These are phyloP conservation scores for Coemansia sp. DNA, from an alignment of 192 early-diverging fungal genomes.

Conservation along the genomic window DNA sequence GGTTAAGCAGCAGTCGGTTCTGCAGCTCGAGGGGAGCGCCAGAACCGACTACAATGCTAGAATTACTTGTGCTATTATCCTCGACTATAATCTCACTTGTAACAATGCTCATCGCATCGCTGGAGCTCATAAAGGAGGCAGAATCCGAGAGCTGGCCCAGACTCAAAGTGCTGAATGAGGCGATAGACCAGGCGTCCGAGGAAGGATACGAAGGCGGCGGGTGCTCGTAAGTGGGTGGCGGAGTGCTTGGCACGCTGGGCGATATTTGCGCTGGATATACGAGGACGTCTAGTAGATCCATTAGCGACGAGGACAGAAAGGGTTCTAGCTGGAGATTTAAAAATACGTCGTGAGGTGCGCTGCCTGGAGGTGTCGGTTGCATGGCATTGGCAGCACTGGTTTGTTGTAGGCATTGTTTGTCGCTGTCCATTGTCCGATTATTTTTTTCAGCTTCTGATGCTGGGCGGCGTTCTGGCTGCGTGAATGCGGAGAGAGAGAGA, in stretches of 20 bases:
- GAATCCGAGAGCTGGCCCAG: constrained; percentile 20
- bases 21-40: constrained; percentile 31
- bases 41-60: background rate
- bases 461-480: constrained; percentile 9
- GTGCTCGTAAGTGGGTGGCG: constrained; percentile 51
- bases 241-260: constrained; percentile 50
- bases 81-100: constrained; percentile 20
- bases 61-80: constrained; percentile 10
- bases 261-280: constrained; percentile 34
- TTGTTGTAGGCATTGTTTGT: constrained; percentile 41
- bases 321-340: constrained; percentile 52
- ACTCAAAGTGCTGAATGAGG: constrained; percentile 35
- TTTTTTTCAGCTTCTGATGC: background rate
- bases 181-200: constrained; percentile 21
- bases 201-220: constrained; percentile 55
- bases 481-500: background rate
- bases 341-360: constrained; percentile 40
- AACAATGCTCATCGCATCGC: constrained; percentile 29
- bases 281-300: constrained; percentile 48
- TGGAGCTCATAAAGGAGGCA: constrained; percentile 17
- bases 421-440: constrained; percentile 30
- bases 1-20: constrained; percentile 37
- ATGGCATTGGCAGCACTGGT: constrained; percentile 19
- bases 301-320: constrained; percentile 49
- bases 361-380: constrained; percentile 30